phyloP scores from a whole-genome alignment of 164 flowering plant genomes.

The Sextonia rubra region DNA sequence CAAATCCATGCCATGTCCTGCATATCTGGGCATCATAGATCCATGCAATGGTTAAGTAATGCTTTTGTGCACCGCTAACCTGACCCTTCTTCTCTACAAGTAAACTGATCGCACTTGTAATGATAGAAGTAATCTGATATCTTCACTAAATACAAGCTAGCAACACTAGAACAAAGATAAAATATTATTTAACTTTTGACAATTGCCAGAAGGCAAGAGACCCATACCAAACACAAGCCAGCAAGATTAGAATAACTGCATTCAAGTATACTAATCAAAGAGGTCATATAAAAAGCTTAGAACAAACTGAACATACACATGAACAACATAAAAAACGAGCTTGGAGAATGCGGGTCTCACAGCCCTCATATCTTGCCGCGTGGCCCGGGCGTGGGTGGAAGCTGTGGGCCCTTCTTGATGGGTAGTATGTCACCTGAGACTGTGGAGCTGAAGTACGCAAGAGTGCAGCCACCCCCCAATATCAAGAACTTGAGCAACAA shows the following conservation, averaged over 20 bases:
- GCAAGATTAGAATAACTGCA: background rate
- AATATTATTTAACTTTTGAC: background rate
- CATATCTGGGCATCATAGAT: too few species aligned
- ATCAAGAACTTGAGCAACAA: slow-evolving; percentile 89
- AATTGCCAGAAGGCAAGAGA: background rate
- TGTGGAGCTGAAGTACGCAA: slow-evolving; percentile 76
- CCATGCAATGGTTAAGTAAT: too few species aligned
- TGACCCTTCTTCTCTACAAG: too few species aligned
- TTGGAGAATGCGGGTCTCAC: background rate
- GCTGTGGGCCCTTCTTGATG: slow-evolving; percentile 92
- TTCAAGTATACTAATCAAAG: background rate
- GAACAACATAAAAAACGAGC: background rate
- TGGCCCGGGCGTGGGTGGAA: slow-evolving; percentile 87
- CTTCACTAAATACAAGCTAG: background rate
- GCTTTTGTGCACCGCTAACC: too few species aligned
- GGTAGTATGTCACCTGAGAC: slow-evolving; percentile 77
- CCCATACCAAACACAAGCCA: background rate
- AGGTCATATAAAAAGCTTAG: background rate
- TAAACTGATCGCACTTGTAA: background rate
- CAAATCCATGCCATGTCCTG: too few species aligned
- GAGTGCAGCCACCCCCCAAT: slow-evolving; percentile 80
- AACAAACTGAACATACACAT: slow-evolving; percentile 15
- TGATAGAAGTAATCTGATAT: background rate
- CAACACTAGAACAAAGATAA: background rate
- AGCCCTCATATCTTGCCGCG: slow-evolving; percentile 82